A percentile compares a stretch with the other conserved stretches of the same genome.
Evolutionary conservation across 2,329 filamentous ascomycete species (phyloP).

Genomic region (Orbilia javanica): DNA sequence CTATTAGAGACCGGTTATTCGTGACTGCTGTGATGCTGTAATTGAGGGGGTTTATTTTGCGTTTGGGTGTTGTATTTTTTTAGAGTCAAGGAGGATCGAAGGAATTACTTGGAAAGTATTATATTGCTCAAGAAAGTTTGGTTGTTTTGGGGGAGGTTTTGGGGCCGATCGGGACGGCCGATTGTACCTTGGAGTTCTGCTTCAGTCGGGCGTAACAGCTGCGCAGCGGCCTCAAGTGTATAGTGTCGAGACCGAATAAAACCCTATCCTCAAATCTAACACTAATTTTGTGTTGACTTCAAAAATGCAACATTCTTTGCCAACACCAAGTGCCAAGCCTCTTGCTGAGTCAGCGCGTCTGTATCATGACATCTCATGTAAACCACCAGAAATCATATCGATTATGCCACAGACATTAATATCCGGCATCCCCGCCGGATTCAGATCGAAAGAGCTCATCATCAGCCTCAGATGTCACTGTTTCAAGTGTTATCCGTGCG

Average conservation of each 20-base stretch:
- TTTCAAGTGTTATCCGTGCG: constrained; percentile 7
- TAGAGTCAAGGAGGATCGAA: too few relatives aligned
- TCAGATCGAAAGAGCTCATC: not conserved
- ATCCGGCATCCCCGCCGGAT: not conserved
- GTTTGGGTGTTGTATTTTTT: too few relatives aligned
- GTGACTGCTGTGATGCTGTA: too few relatives aligned
- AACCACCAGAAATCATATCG: not conserved
- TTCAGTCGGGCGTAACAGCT: too few relatives aligned
- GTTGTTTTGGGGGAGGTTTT: too few relatives aligned
- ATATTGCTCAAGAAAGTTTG: too few relatives aligned
- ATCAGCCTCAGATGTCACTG: not conserved
- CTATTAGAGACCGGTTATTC: too few relatives aligned
- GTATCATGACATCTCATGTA: not conserved
- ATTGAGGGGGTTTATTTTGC: too few relatives aligned
- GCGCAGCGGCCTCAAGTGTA: too few relatives aligned
- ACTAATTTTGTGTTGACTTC: not conserved
- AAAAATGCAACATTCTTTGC: not conserved
- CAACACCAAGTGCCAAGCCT: not conserved
- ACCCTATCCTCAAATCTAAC: not conserved
- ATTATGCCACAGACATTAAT: not conserved
- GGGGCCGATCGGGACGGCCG: too few relatives aligned
- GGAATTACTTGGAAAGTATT: too few relatives aligned
- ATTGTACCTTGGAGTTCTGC: too few relatives aligned
- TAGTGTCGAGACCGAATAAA: not conserved
- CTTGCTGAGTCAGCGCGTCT: not conserved